A percentile compares a stretch with the other conserved stretches of the same genome.
phyloP scores from a whole-genome alignment of 163 green algal genomes.

The Coccomyxa subellipsoidea region DNA sequence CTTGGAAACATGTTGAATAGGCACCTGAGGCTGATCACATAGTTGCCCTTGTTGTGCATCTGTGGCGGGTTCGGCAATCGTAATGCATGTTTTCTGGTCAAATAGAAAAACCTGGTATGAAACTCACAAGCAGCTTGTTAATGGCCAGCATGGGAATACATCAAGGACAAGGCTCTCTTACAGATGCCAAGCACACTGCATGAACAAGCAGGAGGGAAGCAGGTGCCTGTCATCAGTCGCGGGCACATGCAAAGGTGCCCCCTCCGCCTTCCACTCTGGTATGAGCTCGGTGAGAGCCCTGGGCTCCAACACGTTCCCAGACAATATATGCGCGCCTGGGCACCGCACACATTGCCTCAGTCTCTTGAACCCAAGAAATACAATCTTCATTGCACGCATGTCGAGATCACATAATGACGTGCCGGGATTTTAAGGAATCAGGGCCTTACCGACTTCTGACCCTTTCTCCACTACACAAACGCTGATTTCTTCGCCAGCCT shows the following conservation, averaged over 20 bases:
- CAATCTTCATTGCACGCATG: too few relatives aligned
- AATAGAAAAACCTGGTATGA: slow-evolving; percentile 51
- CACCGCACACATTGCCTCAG: background rate
- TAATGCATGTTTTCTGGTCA: slow-evolving; percentile 49
- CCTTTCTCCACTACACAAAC: slow-evolving; percentile 94
- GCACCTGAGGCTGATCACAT: slow-evolving; percentile 78
- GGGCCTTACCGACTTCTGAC: slow-evolving; percentile 69
- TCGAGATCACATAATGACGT: too few relatives aligned
- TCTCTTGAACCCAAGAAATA: background rate
- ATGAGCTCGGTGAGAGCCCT: slow-evolving; percentile 83
- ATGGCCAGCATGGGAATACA: background rate
- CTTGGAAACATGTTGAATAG: too few relatives aligned
- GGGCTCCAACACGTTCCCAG: slow-evolving; percentile 88
- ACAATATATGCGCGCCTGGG: slow-evolving; percentile 85
- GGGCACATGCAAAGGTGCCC: slow-evolving; percentile 41
- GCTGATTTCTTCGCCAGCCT: slow-evolving; percentile 66
- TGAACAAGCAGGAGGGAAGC: too few relatives aligned
- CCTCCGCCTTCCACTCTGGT: slow-evolving; percentile 69
- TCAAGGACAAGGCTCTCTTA: too few relatives aligned
- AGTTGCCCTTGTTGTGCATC: slow-evolving; percentile 87
- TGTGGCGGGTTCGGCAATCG: slow-evolving; percentile 66
- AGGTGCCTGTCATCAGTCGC: slow-evolving; percentile 51
- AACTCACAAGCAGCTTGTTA: background rate
- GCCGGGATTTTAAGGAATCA: background rate
- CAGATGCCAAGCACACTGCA: too few relatives aligned